Base-by-base conservation (phyloP, 805 yeast genomes). In the Candida sonorensis region DNA sequence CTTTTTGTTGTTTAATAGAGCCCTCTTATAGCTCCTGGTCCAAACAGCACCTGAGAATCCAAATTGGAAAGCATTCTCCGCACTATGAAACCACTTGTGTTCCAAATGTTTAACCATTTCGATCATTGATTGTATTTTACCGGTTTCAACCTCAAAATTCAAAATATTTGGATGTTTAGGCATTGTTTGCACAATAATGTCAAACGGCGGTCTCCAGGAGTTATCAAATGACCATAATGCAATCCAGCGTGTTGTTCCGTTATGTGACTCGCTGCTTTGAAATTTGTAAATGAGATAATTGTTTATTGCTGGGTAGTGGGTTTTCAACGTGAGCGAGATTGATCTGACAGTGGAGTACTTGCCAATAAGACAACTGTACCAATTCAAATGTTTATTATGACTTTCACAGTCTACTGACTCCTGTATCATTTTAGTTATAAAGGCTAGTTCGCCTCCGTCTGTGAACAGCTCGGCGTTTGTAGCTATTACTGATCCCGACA, bases 401-500 rank as follows among this genome's bases (percentile, higher is more conserved):
- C 26, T 10, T n/a, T n/a, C n/a, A n/a, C n/a, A n/a, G n/a, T n/a
- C n/a, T n/a, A 34, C 10, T 4, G 33, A 19, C 3, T 65, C 57
- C 4, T 34, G 26, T 9, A 69, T 47, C 57, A 69, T 49, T 11
- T 47, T 42, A 2, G 28, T 17, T 5, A 67, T 55, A 40, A 72
- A 72, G 10, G 37, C 49, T 11, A 50, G 40, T 30, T 72, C 78
- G 4, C 78, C 78, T 2, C 75, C 75, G 14, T 40, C 33, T 2
- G 64, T 66, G 10, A 62, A 43, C 26, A 72, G 45, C 34, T 72
- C 78, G 15, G 36, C 36, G 0, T 37, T 29, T 4, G 50, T 42
- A 1, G 68, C 76, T 2, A 34, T 24, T 10, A 62, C 60, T 10
- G 36, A 42, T 20, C 31, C 33, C 2, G 33, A 23, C 10, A 12